These are phyloP conservation scores for Thelephora ganbajun DNA, from an alignment of 768 basidiomycete species.

Conservation along the genomic window DNA sequence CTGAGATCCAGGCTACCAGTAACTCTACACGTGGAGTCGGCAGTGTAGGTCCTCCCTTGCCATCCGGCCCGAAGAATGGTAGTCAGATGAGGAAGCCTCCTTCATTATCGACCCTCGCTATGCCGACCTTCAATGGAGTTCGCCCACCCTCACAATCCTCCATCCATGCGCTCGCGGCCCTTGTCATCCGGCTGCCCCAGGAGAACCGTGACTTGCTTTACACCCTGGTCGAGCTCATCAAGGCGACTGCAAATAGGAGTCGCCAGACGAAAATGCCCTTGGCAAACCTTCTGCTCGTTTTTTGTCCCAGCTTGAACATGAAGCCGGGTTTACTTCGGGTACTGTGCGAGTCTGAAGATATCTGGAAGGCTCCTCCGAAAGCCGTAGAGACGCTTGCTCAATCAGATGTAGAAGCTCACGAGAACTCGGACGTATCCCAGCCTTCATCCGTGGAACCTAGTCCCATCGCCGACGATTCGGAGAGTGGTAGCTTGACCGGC, in stretches of 20 bases:
- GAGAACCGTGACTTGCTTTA: slow-evolving; percentile 78
- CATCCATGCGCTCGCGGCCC: slow-evolving; percentile 39
- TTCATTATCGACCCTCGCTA: slow-evolving; percentile 65
- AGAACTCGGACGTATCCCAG: background rate
- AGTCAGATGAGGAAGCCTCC: slow-evolving; percentile 54
- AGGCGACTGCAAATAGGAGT: slow-evolving; percentile 51
- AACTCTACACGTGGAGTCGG: slow-evolving; percentile 5
- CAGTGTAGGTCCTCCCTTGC: background rate
- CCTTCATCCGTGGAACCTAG: background rate
- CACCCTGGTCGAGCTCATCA: slow-evolving; percentile 72
- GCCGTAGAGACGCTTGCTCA: slow-evolving; percentile 4
- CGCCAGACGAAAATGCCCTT: slow-evolving; percentile 86
- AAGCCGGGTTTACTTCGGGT: slow-evolving; percentile 58
- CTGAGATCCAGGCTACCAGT: slow-evolving; percentile 13
- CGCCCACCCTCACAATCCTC: slow-evolving; percentile 49
- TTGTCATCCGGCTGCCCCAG: slow-evolving; percentile 55
- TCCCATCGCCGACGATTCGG: background rate
- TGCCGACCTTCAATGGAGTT: slow-evolving; percentile 50
- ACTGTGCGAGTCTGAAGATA: slow-evolving; percentile 53
- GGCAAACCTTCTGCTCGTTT: slow-evolving; percentile 74
- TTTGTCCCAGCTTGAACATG: slow-evolving; percentile 80
- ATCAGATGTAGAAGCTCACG: background rate
- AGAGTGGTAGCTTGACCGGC: background rate
- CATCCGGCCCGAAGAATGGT: slow-evolving; percentile 4
- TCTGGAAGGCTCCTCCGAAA: slow-evolving; percentile 36